Evolutionary conservation across 805 yeast species (phyloP).

Genomic region (Candida arabinofermentans): DNA sequence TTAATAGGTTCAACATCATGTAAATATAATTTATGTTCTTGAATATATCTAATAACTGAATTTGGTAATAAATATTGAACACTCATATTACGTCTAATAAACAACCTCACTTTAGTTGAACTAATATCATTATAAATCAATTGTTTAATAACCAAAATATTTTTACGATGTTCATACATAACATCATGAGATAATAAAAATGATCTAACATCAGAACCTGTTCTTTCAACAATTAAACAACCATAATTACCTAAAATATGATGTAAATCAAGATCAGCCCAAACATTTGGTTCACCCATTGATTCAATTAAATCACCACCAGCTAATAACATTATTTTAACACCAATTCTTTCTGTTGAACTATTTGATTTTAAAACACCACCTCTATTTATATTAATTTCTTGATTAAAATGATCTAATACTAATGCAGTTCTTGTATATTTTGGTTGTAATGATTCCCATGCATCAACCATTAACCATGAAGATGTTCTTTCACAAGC

Average conservation of each 20-base stretch:
- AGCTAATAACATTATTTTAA: slow-evolving; percentile 91
- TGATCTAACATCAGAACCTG: slow-evolving; percentile 93
- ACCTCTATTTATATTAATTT: slow-evolving; percentile 83
- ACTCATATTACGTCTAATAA: slow-evolving; percentile 92
- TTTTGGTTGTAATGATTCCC: slow-evolving; percentile 91
- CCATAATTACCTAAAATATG: slow-evolving; percentile 96
- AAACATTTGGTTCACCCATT: slow-evolving; percentile 99
- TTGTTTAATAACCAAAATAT: slow-evolving; percentile 91
- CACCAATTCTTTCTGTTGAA: slow-evolving; percentile 55
- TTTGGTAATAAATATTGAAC: slow-evolving; percentile 94
- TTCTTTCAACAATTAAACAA: slow-evolving; percentile 92
- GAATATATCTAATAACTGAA: slow-evolving; percentile 90
- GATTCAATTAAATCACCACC: slow-evolving; percentile 97
- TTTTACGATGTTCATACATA: slow-evolving; percentile 94
- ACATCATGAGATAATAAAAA: slow-evolving; percentile 91
- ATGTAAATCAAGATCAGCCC: slow-evolving; percentile 95
- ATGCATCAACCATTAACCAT: slow-evolving; percentile 99
- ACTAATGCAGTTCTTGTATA: slow-evolving; percentile 95
- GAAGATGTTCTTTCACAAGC: slow-evolving; percentile 96
- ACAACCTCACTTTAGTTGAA: slow-evolving; percentile 90
- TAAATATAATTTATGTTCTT: slow-evolving; percentile 82
- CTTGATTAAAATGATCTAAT: slow-evolving; percentile 93
- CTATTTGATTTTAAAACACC: slow-evolving; percentile 67
- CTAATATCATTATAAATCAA: slow-evolving; percentile 93
- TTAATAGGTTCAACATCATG: slow-evolving; percentile 92